These are phyloP conservation scores for Colletotrichum sp. DNA, from an alignment of 2,329 filamentous ascomycete genomes.

Conservation along the genomic window DNA sequence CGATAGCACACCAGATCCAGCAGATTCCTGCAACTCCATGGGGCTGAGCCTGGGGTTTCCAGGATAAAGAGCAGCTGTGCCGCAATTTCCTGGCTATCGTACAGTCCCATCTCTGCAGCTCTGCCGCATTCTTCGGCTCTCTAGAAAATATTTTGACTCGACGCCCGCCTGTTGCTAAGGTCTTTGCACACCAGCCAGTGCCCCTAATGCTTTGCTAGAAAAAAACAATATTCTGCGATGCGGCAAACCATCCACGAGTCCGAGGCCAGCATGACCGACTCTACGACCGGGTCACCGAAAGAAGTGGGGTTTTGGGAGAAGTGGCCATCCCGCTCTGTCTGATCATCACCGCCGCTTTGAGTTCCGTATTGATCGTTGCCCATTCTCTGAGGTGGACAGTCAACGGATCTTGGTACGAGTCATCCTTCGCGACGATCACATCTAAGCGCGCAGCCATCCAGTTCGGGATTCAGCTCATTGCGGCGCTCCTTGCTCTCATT, in stretches of 20 bases:
- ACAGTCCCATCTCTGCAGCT: neutral
- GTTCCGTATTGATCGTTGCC: slow-evolving; percentile 2
- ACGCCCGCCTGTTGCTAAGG: neutral
- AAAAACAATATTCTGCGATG: neutral
- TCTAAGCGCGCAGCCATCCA: slow-evolving; percentile 1
- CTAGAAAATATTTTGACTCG: neutral
- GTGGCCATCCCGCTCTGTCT: neutral
- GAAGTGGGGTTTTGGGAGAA: neutral
- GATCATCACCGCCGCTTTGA: neutral
- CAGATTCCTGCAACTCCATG: neutral
- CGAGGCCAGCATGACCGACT: neutral
- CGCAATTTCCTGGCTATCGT: neutral
- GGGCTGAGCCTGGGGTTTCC: neutral
- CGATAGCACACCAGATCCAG: neutral
- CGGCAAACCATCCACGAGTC: neutral
- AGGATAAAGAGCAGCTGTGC: neutral
- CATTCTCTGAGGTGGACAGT: neutral
- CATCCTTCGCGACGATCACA: neutral
- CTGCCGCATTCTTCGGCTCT: neutral
- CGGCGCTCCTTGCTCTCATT: neutral
- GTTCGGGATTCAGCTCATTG: neutral
- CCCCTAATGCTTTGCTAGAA: neutral
- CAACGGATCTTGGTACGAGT: slow-evolving; percentile 4
- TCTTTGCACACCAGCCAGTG: neutral
- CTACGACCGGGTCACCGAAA: neutral